A percentile compares a stretch with the other conserved stretches of the same genome.
These are phyloP conservation scores for Coemansia biformis DNA, from an alignment of 192 early-diverging fungal species.

Conservation along the genomic window DNA sequence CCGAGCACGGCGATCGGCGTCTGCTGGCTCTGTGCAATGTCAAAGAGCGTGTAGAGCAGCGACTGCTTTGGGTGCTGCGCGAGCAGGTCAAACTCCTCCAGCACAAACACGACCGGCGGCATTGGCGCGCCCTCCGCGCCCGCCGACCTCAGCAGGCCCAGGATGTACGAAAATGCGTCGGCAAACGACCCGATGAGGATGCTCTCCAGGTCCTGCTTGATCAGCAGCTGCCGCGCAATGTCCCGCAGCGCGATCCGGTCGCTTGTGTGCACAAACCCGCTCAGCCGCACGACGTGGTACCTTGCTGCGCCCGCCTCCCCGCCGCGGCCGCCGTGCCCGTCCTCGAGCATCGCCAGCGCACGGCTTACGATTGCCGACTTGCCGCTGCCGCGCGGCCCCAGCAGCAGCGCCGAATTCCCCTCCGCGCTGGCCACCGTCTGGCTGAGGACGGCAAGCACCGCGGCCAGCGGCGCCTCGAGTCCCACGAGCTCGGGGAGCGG, in stretches of 20 bases:
- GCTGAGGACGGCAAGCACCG: conserved; percentile 19
- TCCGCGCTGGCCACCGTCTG: conserved; percentile 50
- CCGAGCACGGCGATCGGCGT: conserved; percentile 86
- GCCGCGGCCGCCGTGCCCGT: conserved; percentile 4
- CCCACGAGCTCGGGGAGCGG: conserved; percentile 30
- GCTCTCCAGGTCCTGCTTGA: conserved; percentile 51
- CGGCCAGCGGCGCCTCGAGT: conserved; percentile 17
- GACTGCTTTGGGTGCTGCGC: conserved; percentile 88
- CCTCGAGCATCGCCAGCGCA: conserved; percentile 20
- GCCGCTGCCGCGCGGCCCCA: conserved; percentile 76
- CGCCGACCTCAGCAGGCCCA: conserved; percentile 25
- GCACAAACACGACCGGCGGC: conserved; percentile 66
- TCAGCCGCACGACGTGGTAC: conserved; percentile 67
- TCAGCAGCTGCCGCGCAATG: conserved; percentile 76
- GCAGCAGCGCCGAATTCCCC: conserved; percentile 79
- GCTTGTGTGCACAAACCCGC: conserved; percentile 73
- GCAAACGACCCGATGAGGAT: conserved; percentile 40
- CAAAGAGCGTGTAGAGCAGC: conserved; percentile 91
- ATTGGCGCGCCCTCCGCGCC: conserved; percentile 4
- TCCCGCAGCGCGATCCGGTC: conserved; percentile 77
- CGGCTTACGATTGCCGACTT: conserved; percentile 53
- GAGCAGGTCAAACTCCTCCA: conserved; percentile 94
- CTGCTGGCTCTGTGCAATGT: conserved; percentile 76
- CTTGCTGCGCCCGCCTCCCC: conserved; percentile 1
- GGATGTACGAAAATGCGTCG: conserved; percentile 33